Evolutionary conservation across 202 grass and related monocot genomes (phyloP).

Genomic region (Setaria viridis): DNA sequence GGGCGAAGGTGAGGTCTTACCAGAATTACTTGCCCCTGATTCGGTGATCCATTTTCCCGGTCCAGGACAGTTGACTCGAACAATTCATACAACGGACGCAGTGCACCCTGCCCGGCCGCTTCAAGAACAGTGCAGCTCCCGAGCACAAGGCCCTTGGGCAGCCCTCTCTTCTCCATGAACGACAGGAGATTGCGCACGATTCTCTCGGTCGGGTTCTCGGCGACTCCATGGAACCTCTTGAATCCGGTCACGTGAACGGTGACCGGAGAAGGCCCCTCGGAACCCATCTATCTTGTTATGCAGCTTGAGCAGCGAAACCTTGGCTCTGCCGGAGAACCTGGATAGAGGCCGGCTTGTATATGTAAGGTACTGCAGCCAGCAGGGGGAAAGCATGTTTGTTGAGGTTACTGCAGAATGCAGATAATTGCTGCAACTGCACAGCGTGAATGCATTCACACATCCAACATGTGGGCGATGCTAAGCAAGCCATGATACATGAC

Average conservation of each 20-base stretch:
- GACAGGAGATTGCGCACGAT: slow-evolving; percentile 56
- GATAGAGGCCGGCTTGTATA: not conserved
- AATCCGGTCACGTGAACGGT: slow-evolving; percentile 65
- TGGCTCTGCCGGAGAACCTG: not conserved
- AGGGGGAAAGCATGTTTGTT: not conserved
- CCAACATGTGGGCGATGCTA: not conserved
- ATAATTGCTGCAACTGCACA: slow-evolving; percentile 5
- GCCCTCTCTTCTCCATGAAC: slow-evolving; percentile 58
- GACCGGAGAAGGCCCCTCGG: slow-evolving; percentile 54
- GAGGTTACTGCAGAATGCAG: not conserved
- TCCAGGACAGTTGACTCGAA: slow-evolving; percentile 44
- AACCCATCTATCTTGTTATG: slow-evolving; percentile 54
- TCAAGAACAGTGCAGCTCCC: slow-evolving; percentile 67
- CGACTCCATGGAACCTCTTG: slow-evolving; percentile 71
- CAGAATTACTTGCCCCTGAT: slow-evolving; percentile 47
- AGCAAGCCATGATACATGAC: slow-evolving; percentile 14
- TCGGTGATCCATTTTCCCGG: not conserved
- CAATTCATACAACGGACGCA: slow-evolving; percentile 49
- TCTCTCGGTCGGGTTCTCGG: slow-evolving; percentile 64
- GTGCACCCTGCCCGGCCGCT: slow-evolving; percentile 54
- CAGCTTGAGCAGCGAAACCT: not conserved
- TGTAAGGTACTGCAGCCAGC: not conserved
- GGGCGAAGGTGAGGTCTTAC: slow-evolving; percentile 16
- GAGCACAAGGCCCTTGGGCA: slow-evolving; percentile 61
- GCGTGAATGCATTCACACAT: slow-evolving; percentile 12